Evolutionary conservation across 2,329 filamentous ascomycete species (phyloP).

Genomic region (Scytalidium lignicola): DNA sequence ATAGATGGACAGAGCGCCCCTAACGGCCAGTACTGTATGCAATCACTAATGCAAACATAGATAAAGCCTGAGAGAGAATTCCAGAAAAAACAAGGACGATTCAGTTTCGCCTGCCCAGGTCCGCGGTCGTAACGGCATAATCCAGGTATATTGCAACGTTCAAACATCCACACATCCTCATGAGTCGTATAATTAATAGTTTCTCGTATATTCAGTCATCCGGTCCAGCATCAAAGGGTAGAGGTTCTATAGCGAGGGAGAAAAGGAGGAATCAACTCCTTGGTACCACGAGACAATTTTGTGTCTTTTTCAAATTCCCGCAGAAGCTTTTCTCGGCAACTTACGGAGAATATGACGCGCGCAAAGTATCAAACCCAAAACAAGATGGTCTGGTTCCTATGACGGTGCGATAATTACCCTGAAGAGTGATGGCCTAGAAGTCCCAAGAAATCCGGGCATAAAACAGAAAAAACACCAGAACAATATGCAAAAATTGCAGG

Average conservation of each 20-base stretch:
- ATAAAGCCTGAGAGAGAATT: background rate
- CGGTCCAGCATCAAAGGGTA: slow-evolving; percentile 12
- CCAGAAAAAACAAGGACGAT: slow-evolving; percentile 16
- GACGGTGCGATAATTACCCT: slow-evolving; percentile 14
- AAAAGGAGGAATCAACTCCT: slow-evolving; percentile 11
- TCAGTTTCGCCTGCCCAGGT: slow-evolving; percentile 15
- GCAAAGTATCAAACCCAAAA: slow-evolving; percentile 15
- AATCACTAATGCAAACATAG: slow-evolving; percentile 26
- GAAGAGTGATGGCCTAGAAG: slow-evolving; percentile 13
- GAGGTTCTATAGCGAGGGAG: slow-evolving; percentile 8
- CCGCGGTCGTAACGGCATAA: slow-evolving; percentile 23
- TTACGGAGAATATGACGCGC: slow-evolving; percentile 12
- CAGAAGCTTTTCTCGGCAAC: slow-evolving; percentile 13
- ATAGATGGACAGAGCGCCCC: slow-evolving; percentile 15
- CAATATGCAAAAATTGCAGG: slow-evolving; percentile 14
- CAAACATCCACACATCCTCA: slow-evolving; percentile 13
- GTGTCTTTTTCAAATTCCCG: slow-evolving; percentile 14
- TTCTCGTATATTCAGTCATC: slow-evolving; percentile 13
- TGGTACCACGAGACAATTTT: slow-evolving; percentile 12
- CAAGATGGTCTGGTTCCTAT: slow-evolving; percentile 19
- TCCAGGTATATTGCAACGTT: slow-evolving; percentile 15
- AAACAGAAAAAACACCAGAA: slow-evolving; percentile 23
- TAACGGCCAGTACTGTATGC: slow-evolving; percentile 25
- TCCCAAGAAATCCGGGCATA: slow-evolving; percentile 17
- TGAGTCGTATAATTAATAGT: slow-evolving; percentile 4